These are phyloP conservation scores for Leccinum huronense DNA, from an alignment of 1,284 basidiomycete species.

Conservation along the genomic window DNA sequence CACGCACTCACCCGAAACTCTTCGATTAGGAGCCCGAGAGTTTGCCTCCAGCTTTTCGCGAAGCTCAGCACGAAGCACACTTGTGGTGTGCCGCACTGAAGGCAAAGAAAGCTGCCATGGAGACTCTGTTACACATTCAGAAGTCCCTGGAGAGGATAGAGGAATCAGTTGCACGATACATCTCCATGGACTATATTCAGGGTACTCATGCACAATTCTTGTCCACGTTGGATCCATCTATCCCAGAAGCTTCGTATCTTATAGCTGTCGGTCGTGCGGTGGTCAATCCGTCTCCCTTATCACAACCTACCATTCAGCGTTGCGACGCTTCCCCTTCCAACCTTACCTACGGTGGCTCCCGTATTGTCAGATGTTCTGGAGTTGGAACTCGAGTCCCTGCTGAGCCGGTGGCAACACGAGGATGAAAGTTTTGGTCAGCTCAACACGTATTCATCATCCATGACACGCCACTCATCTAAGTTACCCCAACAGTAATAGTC, in stretches of 20 bases:
- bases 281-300: not conserved
- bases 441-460: not conserved
- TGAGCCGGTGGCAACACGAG: not conserved
- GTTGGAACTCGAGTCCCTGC: not conserved
- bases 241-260: not conserved
- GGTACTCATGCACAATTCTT: not conserved
- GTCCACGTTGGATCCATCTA: not conserved
- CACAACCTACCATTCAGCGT: not conserved
- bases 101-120: not conserved
- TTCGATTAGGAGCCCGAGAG: not conserved
- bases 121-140: not conserved
- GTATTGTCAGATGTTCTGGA: not conserved
- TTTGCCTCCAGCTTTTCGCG: not conserved
- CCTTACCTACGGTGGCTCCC: not conserved
- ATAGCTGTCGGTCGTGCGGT: not conserved
- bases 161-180: not conserved
- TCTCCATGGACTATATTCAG: not conserved
- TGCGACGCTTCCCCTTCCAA: not conserved
- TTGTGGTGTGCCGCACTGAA: not conserved
- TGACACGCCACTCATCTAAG: not conserved
- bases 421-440: not conserved
- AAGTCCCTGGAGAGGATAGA: not conserved
- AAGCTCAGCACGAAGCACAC: not conserved
- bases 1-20: not conserved
- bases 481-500: no score